phyloP scores from a whole-genome alignment of 2,329 filamentous ascomycete species.

The Epicoccum nigrum region DNA sequence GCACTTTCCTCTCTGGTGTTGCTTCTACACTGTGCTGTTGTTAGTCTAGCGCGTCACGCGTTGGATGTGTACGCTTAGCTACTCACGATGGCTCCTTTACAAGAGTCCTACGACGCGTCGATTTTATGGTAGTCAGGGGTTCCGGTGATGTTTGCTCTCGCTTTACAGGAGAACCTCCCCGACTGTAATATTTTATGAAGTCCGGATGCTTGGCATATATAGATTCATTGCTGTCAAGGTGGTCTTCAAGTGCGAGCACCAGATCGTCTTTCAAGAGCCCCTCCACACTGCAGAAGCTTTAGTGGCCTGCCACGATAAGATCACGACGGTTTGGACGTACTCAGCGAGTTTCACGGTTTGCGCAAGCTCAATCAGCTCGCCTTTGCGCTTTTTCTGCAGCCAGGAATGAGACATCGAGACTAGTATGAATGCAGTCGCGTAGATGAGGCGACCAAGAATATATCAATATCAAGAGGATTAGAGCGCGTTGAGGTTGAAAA shows the following conservation, averaged over 20 bases:
- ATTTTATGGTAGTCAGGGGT: conserved; percentile 38
- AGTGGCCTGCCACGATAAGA: conserved; percentile 8
- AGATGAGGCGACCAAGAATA: conserved; percentile 54
- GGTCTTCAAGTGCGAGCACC: conserved; percentile 54
- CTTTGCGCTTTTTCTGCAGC: conserved; percentile 82
- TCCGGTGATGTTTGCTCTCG: conserved; percentile 50
- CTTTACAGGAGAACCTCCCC: conserved; percentile 61
- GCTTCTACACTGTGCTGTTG: conserved; percentile 44
- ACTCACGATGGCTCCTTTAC: conserved; percentile 44
- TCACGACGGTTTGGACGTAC: conserved; percentile 59
- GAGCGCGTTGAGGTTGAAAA: conserved; percentile 22
- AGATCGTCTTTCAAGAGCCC: conserved; percentile 79
- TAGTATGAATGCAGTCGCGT: conserved; percentile 53
- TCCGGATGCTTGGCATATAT: conserved; percentile 67
- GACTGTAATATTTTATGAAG: conserved; percentile 78
- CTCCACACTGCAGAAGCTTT: conserved; percentile 63
- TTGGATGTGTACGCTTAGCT: conserved; percentile 14
- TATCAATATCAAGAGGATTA: conserved; percentile 22
- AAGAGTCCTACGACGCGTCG: conserved; percentile 43
- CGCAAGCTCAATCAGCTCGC: conserved; percentile 76
- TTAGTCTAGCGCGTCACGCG: conserved; percentile 39
- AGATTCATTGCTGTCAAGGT: conserved; percentile 65
- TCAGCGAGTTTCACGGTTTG: conserved; percentile 72
- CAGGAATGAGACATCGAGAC: conserved; percentile 70
- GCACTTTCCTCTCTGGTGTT: conserved; percentile 53